These are phyloP conservation scores for Rhizophagus prolifer DNA, from an alignment of 192 early-diverging fungal species.

Conservation along the genomic window DNA sequence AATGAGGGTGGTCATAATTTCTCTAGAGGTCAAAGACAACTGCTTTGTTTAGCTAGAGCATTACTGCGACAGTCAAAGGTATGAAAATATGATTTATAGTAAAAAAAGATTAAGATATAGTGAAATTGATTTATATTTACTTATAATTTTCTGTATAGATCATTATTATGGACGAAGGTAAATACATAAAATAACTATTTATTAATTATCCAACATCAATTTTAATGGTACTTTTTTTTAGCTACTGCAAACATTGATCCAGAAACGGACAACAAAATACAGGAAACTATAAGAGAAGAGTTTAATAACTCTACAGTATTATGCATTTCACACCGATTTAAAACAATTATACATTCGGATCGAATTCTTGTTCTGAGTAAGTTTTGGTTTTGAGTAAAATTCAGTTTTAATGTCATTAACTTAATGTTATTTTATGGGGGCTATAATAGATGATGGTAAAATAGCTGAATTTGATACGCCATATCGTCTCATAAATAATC, in stretches of 20 bases:
- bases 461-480: conserved; percentile 85
- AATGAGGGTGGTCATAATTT: conserved; percentile 83
- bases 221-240: conserved; percentile 31
- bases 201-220: background rate
- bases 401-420: background rate
- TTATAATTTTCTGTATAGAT: background rate
- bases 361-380: conserved; percentile 50
- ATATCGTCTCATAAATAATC: conserved; percentile 59
- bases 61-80: conserved; percentile 68
- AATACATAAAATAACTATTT: background rate
- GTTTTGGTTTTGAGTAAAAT: background rate
- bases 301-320: conserved; percentile 59
- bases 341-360: conserved; percentile 69
- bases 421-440: background rate
- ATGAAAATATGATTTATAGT: conserved; percentile 33
- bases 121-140: background rate
- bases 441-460: conserved; percentile 59
- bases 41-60: conserved; percentile 77
- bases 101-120: background rate
- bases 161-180: conserved; percentile 55
- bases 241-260: conserved; percentile 67
- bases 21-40: conserved; percentile 76
- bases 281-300: conserved; percentile 55
- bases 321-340: conserved; percentile 62
- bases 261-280: conserved; percentile 58